These are phyloP conservation scores for Groenewaldozyma salmanticensis DNA, from an alignment of 805 yeast genomes.

Conservation along the genomic window DNA sequence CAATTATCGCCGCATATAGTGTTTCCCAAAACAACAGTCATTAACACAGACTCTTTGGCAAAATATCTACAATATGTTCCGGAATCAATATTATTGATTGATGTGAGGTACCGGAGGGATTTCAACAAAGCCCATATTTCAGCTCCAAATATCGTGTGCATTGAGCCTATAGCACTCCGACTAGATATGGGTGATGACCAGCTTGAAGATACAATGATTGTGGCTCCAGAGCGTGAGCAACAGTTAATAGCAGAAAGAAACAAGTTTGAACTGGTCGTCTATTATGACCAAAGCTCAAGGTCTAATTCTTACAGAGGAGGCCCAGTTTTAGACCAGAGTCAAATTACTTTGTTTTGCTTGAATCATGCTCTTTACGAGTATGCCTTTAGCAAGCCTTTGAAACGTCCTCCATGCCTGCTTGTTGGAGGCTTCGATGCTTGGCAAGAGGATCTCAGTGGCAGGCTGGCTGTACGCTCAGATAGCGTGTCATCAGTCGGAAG, in stretches of 20 bases:
- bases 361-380: constrained; percentile 30
- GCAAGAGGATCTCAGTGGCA: constrained; percentile 21
- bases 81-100: constrained; percentile 49
- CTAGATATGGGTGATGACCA: constrained; percentile 49
- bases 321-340: constrained; percentile 10
- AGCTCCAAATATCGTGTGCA: constrained; percentile 49
- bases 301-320: constrained; percentile 17
- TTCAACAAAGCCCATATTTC: constrained; percentile 57
- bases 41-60: constrained; percentile 19
- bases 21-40: constrained; percentile 22
- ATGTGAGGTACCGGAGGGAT: constrained; percentile 52
- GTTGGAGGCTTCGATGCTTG: constrained; percentile 50
- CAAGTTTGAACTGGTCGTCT: constrained; percentile 51
- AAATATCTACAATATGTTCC: constrained; percentile 19
- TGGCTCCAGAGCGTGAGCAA: constrained; percentile 49
- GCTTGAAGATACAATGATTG: constrained; percentile 50
- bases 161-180: constrained; percentile 61
- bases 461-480: not conserved
- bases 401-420: constrained; percentile 36
- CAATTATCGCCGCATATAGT: constrained; percentile 10
- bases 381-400: constrained; percentile 29
- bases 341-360: constrained; percentile 23
- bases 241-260: constrained; percentile 43
- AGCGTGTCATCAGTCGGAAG: not conserved
- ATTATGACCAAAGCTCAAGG: constrained; percentile 42